Percentiles rank a stretch among this genome's conserved stretches.
phyloP scores from a whole-genome alignment of 805 yeast species.

The Dipodascus geniculatus region DNA sequence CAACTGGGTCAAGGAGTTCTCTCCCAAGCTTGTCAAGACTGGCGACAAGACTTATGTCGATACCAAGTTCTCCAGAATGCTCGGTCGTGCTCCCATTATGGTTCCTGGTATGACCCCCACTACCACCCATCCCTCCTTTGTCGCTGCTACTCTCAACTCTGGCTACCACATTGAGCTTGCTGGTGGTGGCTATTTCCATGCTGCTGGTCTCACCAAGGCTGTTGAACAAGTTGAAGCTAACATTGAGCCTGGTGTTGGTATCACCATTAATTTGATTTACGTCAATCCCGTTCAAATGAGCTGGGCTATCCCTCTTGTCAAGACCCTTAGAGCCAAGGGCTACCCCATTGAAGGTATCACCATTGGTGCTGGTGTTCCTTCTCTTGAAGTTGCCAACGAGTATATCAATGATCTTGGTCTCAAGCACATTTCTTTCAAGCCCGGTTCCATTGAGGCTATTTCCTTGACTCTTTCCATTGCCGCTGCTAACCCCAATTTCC shows the following conservation, averaged over 20 bases:
- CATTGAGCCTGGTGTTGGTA: constrained; percentile 76
- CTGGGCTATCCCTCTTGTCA: constrained; percentile 97
- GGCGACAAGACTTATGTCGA: constrained; percentile 71
- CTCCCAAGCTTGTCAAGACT: constrained; percentile 76
- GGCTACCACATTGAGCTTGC: constrained; percentile 97
- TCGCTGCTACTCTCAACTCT: constrained; percentile 86
- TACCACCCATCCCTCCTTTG: constrained; percentile 88
- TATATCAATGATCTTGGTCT: constrained; percentile 86
- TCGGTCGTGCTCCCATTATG: constrained; percentile 93
- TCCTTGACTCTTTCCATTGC: constrained; percentile 82
- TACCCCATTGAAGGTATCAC: constrained; percentile 93
- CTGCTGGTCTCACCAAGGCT: constrained; percentile 60
- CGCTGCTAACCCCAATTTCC: constrained; percentile 91
- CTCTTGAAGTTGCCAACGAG: constrained; percentile 92
- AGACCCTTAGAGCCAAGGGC: constrained; percentile 77
- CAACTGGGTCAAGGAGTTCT: constrained; percentile 82
- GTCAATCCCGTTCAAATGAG: constrained; percentile 96
- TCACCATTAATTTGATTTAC: constrained; percentile 85
- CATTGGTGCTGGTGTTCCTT: constrained; percentile 99
- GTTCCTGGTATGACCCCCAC: constrained; percentile 99
- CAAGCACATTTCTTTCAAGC: constrained; percentile 91
- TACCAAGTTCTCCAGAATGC: constrained; percentile 83
- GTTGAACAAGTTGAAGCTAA: constrained; percentile 57
- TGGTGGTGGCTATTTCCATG: constrained; percentile 95
- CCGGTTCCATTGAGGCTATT: constrained; percentile 93